These are phyloP conservation scores for Nepenthes gracilis DNA, from an alignment of 148 eudicot species.

Conservation along the genomic window DNA sequence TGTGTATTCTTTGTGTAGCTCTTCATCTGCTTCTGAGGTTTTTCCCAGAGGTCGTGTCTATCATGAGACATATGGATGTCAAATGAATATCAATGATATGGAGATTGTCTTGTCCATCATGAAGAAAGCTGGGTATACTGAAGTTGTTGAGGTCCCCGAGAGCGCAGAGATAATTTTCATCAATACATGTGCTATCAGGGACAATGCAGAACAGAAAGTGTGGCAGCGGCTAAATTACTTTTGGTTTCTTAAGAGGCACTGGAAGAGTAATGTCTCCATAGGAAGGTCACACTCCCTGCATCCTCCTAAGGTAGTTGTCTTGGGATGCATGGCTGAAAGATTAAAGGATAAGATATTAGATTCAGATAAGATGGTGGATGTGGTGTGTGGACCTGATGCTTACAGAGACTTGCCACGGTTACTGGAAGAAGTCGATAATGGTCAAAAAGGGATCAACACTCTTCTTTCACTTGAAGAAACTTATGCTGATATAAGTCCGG, in stretches of 20 bases:
- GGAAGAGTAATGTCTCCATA: constrained; percentile 77
- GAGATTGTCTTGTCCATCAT: constrained; percentile 91
- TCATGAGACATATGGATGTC: constrained; percentile 97
- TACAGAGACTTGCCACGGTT: constrained; percentile 88
- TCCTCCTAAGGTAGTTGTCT: constrained; percentile 97
- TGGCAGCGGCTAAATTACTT: constrained; percentile 98
- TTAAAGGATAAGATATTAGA: constrained; percentile 94
- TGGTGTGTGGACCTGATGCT: constrained; percentile 98
- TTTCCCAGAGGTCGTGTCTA: constrained; percentile 72
- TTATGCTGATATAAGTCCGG: constrained; percentile 92
- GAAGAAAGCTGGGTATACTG: constrained; percentile 85
- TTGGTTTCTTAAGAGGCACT: constrained; percentile 92
- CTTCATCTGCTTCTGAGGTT: constrained; percentile 28
- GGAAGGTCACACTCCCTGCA: constrained; percentile 71
- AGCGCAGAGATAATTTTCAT: constrained; percentile 95
- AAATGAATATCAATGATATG: constrained; percentile 98
- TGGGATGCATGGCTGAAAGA: constrained; percentile 99
- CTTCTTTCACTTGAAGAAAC: constrained; percentile 97
- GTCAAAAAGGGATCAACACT: constrained; percentile 96
- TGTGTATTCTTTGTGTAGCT: constrained; percentile 24
- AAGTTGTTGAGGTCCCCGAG: constrained; percentile 67
- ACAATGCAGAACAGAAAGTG: constrained; percentile 91
- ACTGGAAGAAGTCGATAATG: constrained; percentile 84
- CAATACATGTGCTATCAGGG: constrained; percentile 96
- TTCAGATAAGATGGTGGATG: constrained; percentile 99